These are phyloP conservation scores for Colletotrichum lindemuthianum DNA, from an alignment of 2,329 filamentous ascomycete species.

Conservation along the genomic window DNA sequence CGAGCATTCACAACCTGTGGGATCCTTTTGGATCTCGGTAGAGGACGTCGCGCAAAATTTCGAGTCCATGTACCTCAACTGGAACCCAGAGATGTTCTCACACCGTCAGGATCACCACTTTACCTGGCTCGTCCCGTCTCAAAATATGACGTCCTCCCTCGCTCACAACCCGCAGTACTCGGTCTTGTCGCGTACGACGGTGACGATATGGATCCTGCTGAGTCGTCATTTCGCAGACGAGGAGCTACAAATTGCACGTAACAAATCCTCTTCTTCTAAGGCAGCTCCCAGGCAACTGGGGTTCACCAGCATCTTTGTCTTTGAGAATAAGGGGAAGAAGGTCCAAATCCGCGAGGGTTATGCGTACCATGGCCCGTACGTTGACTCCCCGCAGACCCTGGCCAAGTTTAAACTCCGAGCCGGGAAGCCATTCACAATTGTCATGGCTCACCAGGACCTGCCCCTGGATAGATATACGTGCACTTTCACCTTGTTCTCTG, in stretches of 20 bases:
- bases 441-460: constrained; percentile 82
- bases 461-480: constrained; percentile 82
- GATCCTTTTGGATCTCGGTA: constrained; percentile 94
- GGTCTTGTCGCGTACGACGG: constrained; percentile 66
- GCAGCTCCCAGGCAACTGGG: constrained; percentile 68
- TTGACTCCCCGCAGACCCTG: constrained; percentile 93
- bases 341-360: constrained; percentile 80
- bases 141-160: constrained; percentile 63
- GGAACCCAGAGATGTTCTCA: constrained; percentile 88
- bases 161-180: constrained; percentile 79
- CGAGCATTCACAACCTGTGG: constrained; percentile 54
- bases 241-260: constrained; percentile 66
- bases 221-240: constrained; percentile 84
- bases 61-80: constrained; percentile 96
- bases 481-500: constrained; percentile 85
- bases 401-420: constrained; percentile 68
- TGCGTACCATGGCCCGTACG: constrained; percentile 81
- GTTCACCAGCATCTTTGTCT: constrained; percentile 89
- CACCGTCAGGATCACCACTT: constrained; percentile 92
- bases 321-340: constrained; percentile 74
- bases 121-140: constrained; percentile 74
- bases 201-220: constrained; percentile 83
- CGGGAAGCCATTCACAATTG: constrained; percentile 64
- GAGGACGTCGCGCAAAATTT: constrained; percentile 92
- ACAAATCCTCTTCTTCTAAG: constrained; percentile 52